Evolutionary conservation across 805 yeast species (phyloP).

Genomic region (Alloascoidea hylecoeti): DNA sequence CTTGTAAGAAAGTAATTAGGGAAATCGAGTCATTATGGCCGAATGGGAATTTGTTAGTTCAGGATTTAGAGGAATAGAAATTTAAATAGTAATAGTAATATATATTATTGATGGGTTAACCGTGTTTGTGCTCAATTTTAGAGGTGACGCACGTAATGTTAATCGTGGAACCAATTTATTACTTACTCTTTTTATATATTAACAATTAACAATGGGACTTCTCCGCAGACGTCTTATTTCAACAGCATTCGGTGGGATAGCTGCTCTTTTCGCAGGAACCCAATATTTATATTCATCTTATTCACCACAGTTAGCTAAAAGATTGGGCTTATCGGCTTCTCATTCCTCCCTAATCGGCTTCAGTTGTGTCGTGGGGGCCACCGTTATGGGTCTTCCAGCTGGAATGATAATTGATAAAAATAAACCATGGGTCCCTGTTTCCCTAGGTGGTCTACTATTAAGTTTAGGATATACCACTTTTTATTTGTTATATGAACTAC

Average conservation of each 20-base stretch:
- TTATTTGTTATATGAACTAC: conserved; percentile 30
- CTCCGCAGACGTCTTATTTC: too few species aligned
- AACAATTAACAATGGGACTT: too few species aligned
- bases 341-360: conserved; percentile 53
- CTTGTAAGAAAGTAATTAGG: conserved; percentile 17
- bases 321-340: conserved; percentile 43
- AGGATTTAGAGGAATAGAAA: conserved; percentile 13
- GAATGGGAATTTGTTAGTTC: conserved; percentile 46
- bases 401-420: conserved; percentile 51
- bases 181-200: too few species aligned
- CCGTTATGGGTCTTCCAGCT: conserved; percentile 54
- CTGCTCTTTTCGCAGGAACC: conserved; percentile 35
- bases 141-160: too few species aligned
- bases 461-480: conserved; percentile 42
- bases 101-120: too few species aligned
- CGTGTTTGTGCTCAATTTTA: too few species aligned
- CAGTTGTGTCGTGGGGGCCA: conserved; percentile 49
- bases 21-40: conserved; percentile 42
- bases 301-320: conserved; percentile 60
- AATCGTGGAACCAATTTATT: too few species aligned
- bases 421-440: conserved; percentile 43
- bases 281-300: conserved; percentile 63
- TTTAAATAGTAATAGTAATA: too few species aligned
- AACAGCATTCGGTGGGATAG: not conserved
- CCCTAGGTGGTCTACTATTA: conserved; percentile 33